Conservation (phyloP, 1,284 basidiomycete genomes). For the Apiotrichum akiyoshidainum region DNA sequence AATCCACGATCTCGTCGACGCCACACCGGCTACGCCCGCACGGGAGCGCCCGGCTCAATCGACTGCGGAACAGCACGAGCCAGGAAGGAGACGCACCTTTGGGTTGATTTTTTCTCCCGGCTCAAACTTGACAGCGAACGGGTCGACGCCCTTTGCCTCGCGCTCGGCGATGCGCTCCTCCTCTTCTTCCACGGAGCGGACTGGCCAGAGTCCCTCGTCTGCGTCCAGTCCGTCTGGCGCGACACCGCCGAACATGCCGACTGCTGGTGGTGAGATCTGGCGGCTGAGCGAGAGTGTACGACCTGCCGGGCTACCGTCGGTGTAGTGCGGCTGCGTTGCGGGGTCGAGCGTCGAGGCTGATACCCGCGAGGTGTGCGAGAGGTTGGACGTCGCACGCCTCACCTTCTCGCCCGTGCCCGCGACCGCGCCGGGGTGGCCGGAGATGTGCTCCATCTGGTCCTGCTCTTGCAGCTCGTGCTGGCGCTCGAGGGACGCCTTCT, state of each 20-base stretch:
- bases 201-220: slow-evolving; percentile 39
- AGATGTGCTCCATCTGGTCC: background rate
- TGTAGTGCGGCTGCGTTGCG: background rate
- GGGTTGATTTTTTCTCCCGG: slow-evolving; percentile 47
- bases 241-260: slow-evolving; percentile 40
- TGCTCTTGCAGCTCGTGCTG: no score
- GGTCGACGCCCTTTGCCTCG: slow-evolving; percentile 39
- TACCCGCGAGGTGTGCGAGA: background rate
- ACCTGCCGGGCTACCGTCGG: background rate
- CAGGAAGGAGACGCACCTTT: slow-evolving; percentile 33
- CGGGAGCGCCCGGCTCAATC: no score
- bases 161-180: slow-evolving; percentile 31
- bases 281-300: background rate
- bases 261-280: slow-evolving; percentile 25
- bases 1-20: no score
- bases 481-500: background rate
- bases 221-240: slow-evolving; percentile 38
- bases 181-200: slow-evolving; percentile 42
- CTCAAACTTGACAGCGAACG: slow-evolving; percentile 46
- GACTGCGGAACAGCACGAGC: no score
- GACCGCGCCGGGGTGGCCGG: background rate
- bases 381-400: background rate
- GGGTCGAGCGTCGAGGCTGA: background rate
- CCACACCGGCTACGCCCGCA: no score
- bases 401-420: background rate